Evolutionary conservation across 108 stramenopile species (phyloP).

Genomic region (Nannochloropsis salina): DNA sequence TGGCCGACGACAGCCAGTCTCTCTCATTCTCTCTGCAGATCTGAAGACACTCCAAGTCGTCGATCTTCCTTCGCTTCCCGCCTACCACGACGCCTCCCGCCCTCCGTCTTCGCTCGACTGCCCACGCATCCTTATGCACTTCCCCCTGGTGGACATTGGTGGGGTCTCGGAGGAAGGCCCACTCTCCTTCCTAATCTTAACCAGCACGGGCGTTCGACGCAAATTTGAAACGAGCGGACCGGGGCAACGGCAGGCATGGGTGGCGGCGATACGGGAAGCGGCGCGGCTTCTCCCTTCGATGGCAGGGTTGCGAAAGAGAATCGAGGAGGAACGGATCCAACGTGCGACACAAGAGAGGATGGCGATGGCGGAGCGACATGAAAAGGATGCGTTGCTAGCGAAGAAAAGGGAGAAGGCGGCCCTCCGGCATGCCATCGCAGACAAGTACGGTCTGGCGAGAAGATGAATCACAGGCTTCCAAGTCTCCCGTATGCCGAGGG

Average conservation of each 20-base stretch:
- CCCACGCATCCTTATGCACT: not conserved
- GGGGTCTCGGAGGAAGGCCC: not conserved
- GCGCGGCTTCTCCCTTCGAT: not conserved
- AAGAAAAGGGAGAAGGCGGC: slow-evolving; percentile 17
- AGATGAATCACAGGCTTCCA: not conserved
- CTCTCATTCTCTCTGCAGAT: not conserved
- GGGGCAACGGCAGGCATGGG: slow-evolving; percentile 10
- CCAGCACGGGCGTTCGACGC: not conserved
- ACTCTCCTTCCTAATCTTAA: not conserved
- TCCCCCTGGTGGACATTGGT: not conserved
- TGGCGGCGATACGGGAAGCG: not conserved
- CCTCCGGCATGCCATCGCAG: not conserved
- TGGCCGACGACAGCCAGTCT: not conserved
- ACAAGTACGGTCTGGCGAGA: not conserved
- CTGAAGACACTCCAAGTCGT: not conserved
- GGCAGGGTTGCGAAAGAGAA: not conserved
- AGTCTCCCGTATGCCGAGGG: no score
- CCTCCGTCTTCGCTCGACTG: not conserved
- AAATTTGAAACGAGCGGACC: slow-evolving; percentile 15
- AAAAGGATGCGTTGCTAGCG: slow-evolving; percentile 17
- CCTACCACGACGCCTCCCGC: not conserved
- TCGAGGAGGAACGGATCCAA: not conserved
- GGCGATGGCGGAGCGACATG: not conserved
- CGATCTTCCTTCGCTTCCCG: not conserved
- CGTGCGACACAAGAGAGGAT: not conserved